Percentiles rank a stretch among this genome's conserved stretches.
Evolutionary conservation across 1,284 basidiomycete genomes (phyloP).

Genomic region (Amylostereum areolatum): DNA sequence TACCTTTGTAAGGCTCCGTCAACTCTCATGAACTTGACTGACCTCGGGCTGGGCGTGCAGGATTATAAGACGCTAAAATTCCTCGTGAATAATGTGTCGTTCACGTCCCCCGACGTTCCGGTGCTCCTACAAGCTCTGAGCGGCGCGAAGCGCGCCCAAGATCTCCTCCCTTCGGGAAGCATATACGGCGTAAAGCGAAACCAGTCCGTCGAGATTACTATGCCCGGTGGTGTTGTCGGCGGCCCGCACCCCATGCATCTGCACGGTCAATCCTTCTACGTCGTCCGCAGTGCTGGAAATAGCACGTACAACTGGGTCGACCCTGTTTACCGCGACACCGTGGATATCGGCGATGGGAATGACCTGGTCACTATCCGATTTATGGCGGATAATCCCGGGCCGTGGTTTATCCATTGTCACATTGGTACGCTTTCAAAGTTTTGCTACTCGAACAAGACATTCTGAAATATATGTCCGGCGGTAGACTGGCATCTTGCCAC

Average conservation of each 20-base stretch:
- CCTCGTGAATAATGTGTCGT: conserved; percentile 1
- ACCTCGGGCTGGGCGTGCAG: too few relatives aligned
- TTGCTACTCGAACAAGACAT: not conserved
- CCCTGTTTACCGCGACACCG: conserved; percentile 25
- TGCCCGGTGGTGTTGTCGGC: conserved; percentile 25
- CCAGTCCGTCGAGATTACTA: conserved; percentile 31
- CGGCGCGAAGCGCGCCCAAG: conserved; percentile 3
- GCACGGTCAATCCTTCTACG: conserved; percentile 3
- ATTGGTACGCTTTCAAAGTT: not conserved
- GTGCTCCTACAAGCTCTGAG: conserved; percentile 9
- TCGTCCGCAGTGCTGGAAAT: conserved; percentile 20
- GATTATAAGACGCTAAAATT: too few relatives aligned
- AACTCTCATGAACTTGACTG: too few relatives aligned
- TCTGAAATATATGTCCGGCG: not conserved
- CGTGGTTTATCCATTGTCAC: not conserved
- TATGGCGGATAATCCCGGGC: conserved; percentile 32
- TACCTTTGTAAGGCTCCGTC: not conserved
- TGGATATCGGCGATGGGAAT: conserved; percentile 15
- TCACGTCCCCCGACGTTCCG: conserved; percentile 2
- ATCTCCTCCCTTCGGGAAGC: conserved; percentile 16
- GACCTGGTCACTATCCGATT: conserved; percentile 25
- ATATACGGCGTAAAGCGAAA: conserved; percentile 23
- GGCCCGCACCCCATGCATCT: conserved; percentile 15
- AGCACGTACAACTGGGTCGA: conserved; percentile 31
- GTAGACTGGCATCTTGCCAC: not conserved